phyloP scores from a whole-genome alignment of 2,329 filamentous ascomycete species.

The Pezicula carpinea region DNA sequence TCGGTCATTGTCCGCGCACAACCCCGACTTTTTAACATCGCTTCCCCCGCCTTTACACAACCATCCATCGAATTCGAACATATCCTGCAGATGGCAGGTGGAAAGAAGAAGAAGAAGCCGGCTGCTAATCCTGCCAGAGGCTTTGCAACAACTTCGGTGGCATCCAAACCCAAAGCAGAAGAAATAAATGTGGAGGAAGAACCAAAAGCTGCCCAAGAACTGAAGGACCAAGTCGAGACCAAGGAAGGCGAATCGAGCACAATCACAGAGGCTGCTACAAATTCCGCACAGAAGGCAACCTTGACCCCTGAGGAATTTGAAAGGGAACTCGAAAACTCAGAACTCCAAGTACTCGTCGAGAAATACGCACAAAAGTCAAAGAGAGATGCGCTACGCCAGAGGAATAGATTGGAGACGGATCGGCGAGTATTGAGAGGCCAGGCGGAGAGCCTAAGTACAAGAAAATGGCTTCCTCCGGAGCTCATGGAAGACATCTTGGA shows the following conservation, averaged over 20 bases:
- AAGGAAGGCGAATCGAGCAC: slow-evolving; percentile 9
- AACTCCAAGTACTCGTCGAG: slow-evolving; percentile 82
- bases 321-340: slow-evolving; percentile 81
- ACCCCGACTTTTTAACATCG: not conserved
- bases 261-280: slow-evolving; percentile 1
- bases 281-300: slow-evolving; percentile 31
- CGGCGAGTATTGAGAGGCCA: slow-evolving; percentile 75
- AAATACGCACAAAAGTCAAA: slow-evolving; percentile 75
- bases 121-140: slow-evolving; percentile 82
- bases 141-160: slow-evolving; percentile 89
- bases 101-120: slow-evolving; percentile 84
- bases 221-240: slow-evolving; percentile 7
- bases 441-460: slow-evolving; percentile 65
- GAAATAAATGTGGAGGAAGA: slow-evolving; percentile 29
- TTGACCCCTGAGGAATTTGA: slow-evolving; percentile 87
- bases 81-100: slow-evolving; percentile 53
- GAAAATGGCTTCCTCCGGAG: slow-evolving; percentile 77
- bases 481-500: slow-evolving; percentile 73
- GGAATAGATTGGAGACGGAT: slow-evolving; percentile 77
- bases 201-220: slow-evolving; percentile 11
- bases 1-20: not conserved
- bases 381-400: slow-evolving; percentile 73
- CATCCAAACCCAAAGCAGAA: slow-evolving; percentile 74
- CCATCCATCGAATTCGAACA: not conserved
- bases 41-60: slow-evolving; percentile 2